Evolutionary conservation across 1,284 basidiomycete species (phyloP), one percentile per base, ranked within the genome.

Genomic region (Pseudozyma pruni): DNA sequence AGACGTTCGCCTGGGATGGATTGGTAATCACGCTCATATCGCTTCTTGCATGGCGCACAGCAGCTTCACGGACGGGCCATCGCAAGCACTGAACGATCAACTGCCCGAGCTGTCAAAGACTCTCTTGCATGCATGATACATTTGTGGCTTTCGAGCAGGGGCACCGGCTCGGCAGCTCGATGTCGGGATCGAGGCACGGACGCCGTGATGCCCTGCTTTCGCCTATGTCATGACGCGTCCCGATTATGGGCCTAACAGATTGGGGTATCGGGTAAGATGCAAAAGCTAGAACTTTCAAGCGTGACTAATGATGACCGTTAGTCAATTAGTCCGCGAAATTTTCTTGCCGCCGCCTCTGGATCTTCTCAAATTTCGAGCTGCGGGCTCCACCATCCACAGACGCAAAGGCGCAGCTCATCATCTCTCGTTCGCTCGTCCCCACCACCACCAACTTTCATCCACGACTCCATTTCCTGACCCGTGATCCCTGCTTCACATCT

Each of bases 401-500:
- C 16, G 13, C 9, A 17, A n/a, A 7, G 3, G n/a, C 25, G 14
- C n/a, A 25, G 42, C 35, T 47, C 14, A 20, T 23, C 34, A 16
- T 32, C 40, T 14, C 29, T n/a, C 5, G 43, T 16, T 23, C 23
- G 17, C 41, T 48, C 17, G 11, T 41, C 29, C 38, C 39, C 39
- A 52, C 48, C 52, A 44, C 37, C 57, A 50, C 34, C 61, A 53
- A 40, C 22, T 10, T 23, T 42, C 41, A 29, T 19, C 42, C 19
- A 25, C 35, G 44, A 23, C 39, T 29, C 40, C 32, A 31, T 17
- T 48, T 37, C 53, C 45, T 34, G 69, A 67, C 69, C 63, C 55
- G 70, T 72, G 63, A 67, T 72, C 63, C 70, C 63, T 62, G 42
- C 55, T 49, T 60, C 56, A 51, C 66, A 58, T 42, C 49, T 59